Evolutionary conservation across 129 eudicot genomes (phyloP), one percentile per base, ranked within the genome.

Genomic region (Flaveria ramosissima): DNA sequence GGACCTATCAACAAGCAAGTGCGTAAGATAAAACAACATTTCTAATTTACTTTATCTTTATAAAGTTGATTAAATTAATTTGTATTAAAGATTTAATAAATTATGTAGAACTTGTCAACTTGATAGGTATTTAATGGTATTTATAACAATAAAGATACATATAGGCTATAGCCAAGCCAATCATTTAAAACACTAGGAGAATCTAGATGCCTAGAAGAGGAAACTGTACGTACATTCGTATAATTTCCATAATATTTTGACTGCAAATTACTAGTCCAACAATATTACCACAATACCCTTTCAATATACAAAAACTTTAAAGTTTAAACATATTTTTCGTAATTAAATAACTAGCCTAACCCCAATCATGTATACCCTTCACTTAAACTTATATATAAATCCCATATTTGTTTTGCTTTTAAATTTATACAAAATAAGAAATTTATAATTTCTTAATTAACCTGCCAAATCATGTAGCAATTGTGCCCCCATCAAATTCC

Each of bases 401-500:
- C 69, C 46, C 46, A 78, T 26, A 70, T 68, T 23, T 59, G 71
- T 45, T 80, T 74, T 80, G n/a, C 80, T 74, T 67, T 71, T 65
- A 42, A 75, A 42, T 71, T 42, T 61, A 68, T 68, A 53, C 71
- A 71, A 71, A 47, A 57, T 48, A 76, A 80, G 45, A 71, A 47
- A 30, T 41, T 10, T 21, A 23, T 62, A 24, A 20, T 56, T 60
- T 42, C 60, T 74, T 74, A 85, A 10, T 73, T 78, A 87, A 14
- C 96, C 96, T 56, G 97, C 94, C 83, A 91, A 79, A 77, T 95
- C 99, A 89, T 89, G 97, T 60, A 95, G 97, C 67, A 95, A 60
- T 77, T 95, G 99, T 60, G 97, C 99, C 76, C 97, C 99, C 99
- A 95, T 92, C 81, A 95, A 81, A 83, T 88, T 92, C 82, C 96